A percentile compares a stretch with the other conserved stretches of the same genome.
Conservation (phyloP, 129 eudicot species). For the Ambrosia artemisiifolia region DNA sequence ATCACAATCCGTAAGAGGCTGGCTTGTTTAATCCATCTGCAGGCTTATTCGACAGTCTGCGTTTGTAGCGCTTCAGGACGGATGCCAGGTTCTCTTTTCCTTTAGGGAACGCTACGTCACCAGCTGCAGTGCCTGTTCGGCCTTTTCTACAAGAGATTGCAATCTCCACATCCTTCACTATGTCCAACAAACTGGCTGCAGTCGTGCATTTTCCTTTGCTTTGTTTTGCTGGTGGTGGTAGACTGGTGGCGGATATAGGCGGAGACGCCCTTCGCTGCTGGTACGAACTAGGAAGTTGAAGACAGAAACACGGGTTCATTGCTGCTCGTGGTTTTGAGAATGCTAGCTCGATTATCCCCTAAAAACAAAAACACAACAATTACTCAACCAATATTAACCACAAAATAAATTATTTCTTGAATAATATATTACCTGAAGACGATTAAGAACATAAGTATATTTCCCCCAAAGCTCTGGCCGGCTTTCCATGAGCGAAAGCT, state of each 20-base stretch:
- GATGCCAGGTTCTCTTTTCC: constrained; percentile 95
- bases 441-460: constrained; percentile 89
- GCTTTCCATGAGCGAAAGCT: constrained; percentile 96
- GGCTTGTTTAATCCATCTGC: constrained; percentile 38
- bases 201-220: constrained; percentile 72
- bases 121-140: constrained; percentile 94
- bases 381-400: background rate
- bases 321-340: constrained; percentile 74
- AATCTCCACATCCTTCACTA: constrained; percentile 81
- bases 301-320: constrained; percentile 82
- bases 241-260: constrained; percentile 42
- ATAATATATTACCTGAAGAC: constrained; percentile 70
- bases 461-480: constrained; percentile 96
- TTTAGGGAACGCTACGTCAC: constrained; percentile 94
- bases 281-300: constrained; percentile 59
- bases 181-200: constrained; percentile 61
- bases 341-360: constrained; percentile 84
- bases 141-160: constrained; percentile 90
- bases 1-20: constrained; percentile 27
- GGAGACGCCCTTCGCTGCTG: constrained; percentile 56
- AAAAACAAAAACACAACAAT: constrained; percentile 2
- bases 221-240: constrained; percentile 73
- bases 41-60: constrained; percentile 60
- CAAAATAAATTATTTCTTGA: background rate
- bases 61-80: constrained; percentile 85